phyloP scores from a whole-genome alignment of 2,329 filamentous ascomycete species.

The Claviceps fusiformis region DNA sequence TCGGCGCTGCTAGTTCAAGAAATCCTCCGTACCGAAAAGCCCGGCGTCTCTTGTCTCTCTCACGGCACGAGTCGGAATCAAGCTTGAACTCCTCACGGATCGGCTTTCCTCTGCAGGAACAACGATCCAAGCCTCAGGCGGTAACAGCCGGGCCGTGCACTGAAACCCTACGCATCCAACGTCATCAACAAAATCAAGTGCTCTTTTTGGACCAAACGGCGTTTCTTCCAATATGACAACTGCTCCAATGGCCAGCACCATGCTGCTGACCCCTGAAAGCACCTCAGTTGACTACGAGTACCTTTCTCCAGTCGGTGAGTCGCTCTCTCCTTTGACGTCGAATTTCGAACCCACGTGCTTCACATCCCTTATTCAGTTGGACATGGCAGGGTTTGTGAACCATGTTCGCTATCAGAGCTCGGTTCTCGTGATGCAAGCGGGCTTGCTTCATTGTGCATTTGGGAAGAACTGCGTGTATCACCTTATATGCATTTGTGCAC shows the following conservation, averaged over 20 bases:
- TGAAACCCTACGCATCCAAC: not conserved
- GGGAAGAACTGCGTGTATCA: not conserved
- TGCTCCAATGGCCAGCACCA: conserved; percentile 16
- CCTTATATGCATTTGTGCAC: not conserved
- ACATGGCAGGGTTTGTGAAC: not conserved
- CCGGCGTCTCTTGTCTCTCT: not conserved
- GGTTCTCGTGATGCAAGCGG: not conserved
- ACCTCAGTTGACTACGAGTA: conserved; percentile 28
- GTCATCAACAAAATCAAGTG: not conserved
- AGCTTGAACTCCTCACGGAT: conserved; percentile 9
- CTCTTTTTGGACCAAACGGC: not conserved
- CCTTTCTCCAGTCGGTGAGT: conserved; percentile 44
- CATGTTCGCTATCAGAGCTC: not conserved
- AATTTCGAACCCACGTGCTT: conserved; percentile 27
- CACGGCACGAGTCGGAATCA: not conserved
- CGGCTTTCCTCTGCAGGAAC: conserved; percentile 14
- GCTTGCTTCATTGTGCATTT: not conserved
- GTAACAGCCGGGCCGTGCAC: not conserved
- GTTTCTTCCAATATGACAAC: conserved; percentile 22
- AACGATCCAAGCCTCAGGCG: not conserved
- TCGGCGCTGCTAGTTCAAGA: too few species aligned
- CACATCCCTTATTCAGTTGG: conserved; percentile 26
- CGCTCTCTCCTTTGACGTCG: not conserved
- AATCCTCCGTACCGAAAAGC: not conserved
- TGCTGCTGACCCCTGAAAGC: conserved; percentile 33